A percentile compares a stretch with the other conserved stretches of the same genome.
phyloP scores from a whole-genome alignment of 805 yeast genomes.

The Barnettozyma californica region DNA sequence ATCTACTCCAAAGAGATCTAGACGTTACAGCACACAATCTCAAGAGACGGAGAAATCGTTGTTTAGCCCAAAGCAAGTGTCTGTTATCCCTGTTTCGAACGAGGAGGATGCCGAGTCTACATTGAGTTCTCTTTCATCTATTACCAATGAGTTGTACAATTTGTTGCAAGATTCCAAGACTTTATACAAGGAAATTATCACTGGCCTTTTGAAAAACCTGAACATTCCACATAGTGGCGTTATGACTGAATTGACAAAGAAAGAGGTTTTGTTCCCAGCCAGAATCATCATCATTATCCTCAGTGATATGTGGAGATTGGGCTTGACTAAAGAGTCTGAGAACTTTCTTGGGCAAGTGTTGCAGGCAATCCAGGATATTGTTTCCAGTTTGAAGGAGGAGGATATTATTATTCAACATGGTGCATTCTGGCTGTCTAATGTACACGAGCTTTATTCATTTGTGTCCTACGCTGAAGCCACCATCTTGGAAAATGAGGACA shows the following conservation, averaged over 20 bases:
- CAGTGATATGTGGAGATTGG: slow-evolving; percentile 98
- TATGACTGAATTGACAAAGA: slow-evolving; percentile 74
- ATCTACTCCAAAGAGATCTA: slow-evolving; percentile 27
- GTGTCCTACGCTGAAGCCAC: slow-evolving; percentile 91
- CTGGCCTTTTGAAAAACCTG: slow-evolving; percentile 78
- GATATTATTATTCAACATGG: slow-evolving; percentile 79
- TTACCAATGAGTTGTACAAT: slow-evolving; percentile 69
- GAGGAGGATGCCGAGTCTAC: slow-evolving; percentile 43
- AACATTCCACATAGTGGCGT: slow-evolving; percentile 83
- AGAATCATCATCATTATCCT: slow-evolving; percentile 87
- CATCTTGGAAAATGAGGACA: slow-evolving; percentile 77
- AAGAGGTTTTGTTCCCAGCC: slow-evolving; percentile 94
- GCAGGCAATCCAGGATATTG: slow-evolving; percentile 80
- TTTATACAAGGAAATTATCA: slow-evolving; percentile 78
- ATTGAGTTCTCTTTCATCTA: slow-evolving; percentile 52
- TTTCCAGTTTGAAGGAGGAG: slow-evolving; percentile 74
- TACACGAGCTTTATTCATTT: slow-evolving; percentile 91
- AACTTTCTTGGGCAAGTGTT: slow-evolving; percentile 84
- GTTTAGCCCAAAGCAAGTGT: slow-evolving; percentile 47
- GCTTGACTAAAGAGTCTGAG: slow-evolving; percentile 88
- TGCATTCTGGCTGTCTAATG: slow-evolving; percentile 96
- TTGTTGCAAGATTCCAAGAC: slow-evolving; percentile 65
- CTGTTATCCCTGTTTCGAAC: slow-evolving; percentile 52
- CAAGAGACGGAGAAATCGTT: slow-evolving; percentile 28
- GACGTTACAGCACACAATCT: slow-evolving; percentile 34